Conservation (phyloP, 2,329 filamentous ascomycete species). For the Pseudomassariella vexata region DNA sequence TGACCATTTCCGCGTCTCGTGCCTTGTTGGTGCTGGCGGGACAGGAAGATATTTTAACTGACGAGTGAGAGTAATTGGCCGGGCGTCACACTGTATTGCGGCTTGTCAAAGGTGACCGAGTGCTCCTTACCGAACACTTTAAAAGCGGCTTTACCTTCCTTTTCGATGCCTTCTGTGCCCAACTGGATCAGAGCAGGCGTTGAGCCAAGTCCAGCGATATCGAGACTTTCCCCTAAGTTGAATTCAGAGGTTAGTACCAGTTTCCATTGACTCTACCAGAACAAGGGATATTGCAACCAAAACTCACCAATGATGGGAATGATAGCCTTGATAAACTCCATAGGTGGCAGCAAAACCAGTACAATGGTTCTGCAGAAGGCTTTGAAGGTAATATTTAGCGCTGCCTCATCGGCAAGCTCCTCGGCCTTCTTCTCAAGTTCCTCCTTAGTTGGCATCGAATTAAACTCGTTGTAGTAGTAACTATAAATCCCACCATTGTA, state of each 20-base stretch:
- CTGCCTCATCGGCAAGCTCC: conserved; percentile 17
- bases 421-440: conserved; percentile 17
- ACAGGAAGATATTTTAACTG: too few species aligned
- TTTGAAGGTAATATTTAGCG: conserved; percentile 26
- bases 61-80: conserved; percentile 1
- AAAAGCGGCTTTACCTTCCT: conserved; percentile 20
- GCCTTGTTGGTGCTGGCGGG: too few species aligned
- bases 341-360: conserved; percentile 15
- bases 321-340: conserved; percentile 15
- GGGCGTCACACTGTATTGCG: neutral
- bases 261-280: too few species aligned
- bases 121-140: conserved; percentile 6
- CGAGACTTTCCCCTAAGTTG: conserved; percentile 12
- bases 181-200: conserved; percentile 19
- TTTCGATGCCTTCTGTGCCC: conserved; percentile 26
- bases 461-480: conserved; percentile 25
- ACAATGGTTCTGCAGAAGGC: conserved; percentile 27
- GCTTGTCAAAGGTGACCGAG: conserved; percentile 2
- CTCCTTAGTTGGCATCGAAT: conserved; percentile 13
- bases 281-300: neutral
- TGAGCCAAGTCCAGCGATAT: conserved; percentile 6
- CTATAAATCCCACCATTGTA: conserved; percentile 23
- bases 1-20: neutral
- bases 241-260: conserved; percentile 17
- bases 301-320: conserved; percentile 16